phyloP scores from a whole-genome alignment of 1,284 basidiomycete genomes.

The Apiotrichum mycotoxinovorans region DNA sequence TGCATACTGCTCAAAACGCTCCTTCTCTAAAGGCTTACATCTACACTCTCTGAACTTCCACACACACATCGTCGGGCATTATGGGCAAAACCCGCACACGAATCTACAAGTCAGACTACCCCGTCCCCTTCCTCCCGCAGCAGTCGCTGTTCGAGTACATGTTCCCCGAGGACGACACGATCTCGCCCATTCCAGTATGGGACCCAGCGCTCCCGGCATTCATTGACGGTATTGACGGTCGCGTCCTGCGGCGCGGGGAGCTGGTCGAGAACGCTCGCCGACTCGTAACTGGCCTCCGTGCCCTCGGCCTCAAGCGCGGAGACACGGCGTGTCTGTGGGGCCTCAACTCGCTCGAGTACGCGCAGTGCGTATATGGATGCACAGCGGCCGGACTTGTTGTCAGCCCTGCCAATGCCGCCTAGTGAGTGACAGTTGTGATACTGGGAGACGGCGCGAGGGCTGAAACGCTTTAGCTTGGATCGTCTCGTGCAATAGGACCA shows the following conservation, averaged over 20 bases:
- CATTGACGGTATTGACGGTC: conserved; percentile 63
- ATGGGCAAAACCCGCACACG: conserved; percentile 10
- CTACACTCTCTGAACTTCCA: too few relatives aligned
- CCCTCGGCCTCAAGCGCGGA: conserved; percentile 31
- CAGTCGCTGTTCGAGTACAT: conserved; percentile 12
- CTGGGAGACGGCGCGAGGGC: too few relatives aligned
- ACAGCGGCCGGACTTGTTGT: conserved; percentile 35
- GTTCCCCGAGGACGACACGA: background rate
- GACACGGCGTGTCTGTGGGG: conserved; percentile 43
- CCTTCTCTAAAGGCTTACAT: too few relatives aligned
- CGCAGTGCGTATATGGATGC: conserved; percentile 60
- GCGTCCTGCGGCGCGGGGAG: conserved; percentile 59
- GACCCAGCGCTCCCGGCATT: conserved; percentile 43
- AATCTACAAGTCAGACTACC: conserved; percentile 10
- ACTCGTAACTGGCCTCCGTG: conserved; percentile 57
- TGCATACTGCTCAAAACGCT: too few relatives aligned
- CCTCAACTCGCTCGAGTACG: conserved; percentile 61
- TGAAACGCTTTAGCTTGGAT: too few relatives aligned
- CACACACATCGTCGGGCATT: too few relatives aligned
- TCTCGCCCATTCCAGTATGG: conserved; percentile 30
- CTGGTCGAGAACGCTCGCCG: conserved; percentile 58
- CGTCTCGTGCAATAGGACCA: too few relatives aligned
- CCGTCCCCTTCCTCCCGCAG: conserved; percentile 11
- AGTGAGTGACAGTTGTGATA: conserved; percentile 29
- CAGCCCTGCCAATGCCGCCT: conserved; percentile 41